These are phyloP conservation scores for Coemansia sp. DNA, from an alignment of 192 early-diverging fungal genomes.

Conservation along the genomic window DNA sequence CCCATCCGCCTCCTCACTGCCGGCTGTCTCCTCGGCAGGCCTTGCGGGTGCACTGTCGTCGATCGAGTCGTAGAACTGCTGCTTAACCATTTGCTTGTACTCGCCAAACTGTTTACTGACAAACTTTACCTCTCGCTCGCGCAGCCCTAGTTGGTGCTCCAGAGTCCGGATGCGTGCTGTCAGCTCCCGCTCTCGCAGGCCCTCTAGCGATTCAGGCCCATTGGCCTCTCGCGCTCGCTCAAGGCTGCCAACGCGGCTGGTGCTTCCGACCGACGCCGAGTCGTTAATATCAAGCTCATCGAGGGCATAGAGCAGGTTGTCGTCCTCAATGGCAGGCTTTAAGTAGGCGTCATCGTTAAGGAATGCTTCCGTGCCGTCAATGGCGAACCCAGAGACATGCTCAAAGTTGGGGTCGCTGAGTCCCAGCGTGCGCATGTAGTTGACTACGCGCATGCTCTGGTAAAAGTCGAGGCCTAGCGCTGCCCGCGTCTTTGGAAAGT, in stretches of 20 bases:
- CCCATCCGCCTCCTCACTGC: slow-evolving; percentile 3
- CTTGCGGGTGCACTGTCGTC: slow-evolving; percentile 12
- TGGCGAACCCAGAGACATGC: slow-evolving; percentile 23
- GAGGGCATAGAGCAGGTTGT: slow-evolving; percentile 68
- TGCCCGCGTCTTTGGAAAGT: slow-evolving; percentile 56
- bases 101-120: slow-evolving; percentile 63
- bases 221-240: slow-evolving; percentile 6
- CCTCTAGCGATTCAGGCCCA: slow-evolving; percentile 25
- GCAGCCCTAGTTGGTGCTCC: slow-evolving; percentile 55
- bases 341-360: slow-evolving; percentile 66
- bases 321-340: slow-evolving; percentile 64
- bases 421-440: slow-evolving; percentile 51
- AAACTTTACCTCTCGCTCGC: slow-evolving; percentile 54
- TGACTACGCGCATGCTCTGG: slow-evolving; percentile 59
- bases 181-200: slow-evolving; percentile 57
- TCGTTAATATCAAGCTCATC: slow-evolving; percentile 69
- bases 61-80: slow-evolving; percentile 62
- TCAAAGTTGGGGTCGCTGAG: slow-evolving; percentile 25
- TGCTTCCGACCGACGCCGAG: slow-evolving; percentile 16
- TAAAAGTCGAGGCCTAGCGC: slow-evolving; percentile 75
- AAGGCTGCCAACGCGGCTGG: slow-evolving; percentile 5
- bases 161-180: slow-evolving; percentile 53
- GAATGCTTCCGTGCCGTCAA: slow-evolving; percentile 57
- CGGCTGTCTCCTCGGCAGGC: background rate
- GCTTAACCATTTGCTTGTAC: slow-evolving; percentile 66